A percentile compares a stretch with the other conserved stretches of the same genome.
These are phyloP conservation scores for Chlorophyllum brunneum DNA, from an alignment of 768 basidiomycete genomes.

Conservation along the genomic window DNA sequence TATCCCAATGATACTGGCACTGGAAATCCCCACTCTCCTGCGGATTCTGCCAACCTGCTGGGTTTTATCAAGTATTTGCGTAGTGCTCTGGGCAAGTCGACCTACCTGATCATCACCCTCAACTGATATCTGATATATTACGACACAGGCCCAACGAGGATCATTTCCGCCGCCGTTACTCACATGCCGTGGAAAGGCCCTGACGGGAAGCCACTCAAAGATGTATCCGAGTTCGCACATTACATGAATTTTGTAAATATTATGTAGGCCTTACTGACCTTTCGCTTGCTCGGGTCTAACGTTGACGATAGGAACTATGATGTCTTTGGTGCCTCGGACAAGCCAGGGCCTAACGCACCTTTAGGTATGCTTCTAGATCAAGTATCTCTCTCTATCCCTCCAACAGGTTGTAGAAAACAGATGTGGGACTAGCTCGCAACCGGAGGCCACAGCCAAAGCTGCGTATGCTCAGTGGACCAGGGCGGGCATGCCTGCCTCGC, in stretches of 20 bases:
- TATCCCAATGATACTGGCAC: conserved; percentile 61
- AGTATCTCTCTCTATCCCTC: background rate
- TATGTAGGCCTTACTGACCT: conserved; percentile 35
- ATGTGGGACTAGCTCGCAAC: conserved; percentile 59
- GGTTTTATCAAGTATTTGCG: conserved; percentile 55
- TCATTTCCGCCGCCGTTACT: conserved; percentile 68
- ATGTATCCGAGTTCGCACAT: conserved; percentile 62
- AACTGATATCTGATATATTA: background rate
- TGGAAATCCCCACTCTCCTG: conserved; percentile 52
- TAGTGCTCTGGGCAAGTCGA: conserved; percentile 38
- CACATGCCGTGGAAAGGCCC: conserved; percentile 61
- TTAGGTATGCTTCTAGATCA: conserved; percentile 31
- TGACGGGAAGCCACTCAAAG: conserved; percentile 52
- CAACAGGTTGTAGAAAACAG: conserved; percentile 33
- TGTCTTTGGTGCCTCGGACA: conserved; percentile 54
- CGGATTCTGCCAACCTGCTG: conserved; percentile 61
- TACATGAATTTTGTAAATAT: conserved; percentile 64
- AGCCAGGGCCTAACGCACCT: conserved; percentile 76
- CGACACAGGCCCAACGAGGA: conserved; percentile 40
- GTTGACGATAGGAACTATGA: conserved; percentile 67
- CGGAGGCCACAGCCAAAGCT: conserved; percentile 59
- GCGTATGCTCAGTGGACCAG: conserved; percentile 61
- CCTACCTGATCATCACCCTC: background rate
- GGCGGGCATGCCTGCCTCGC: conserved; percentile 62
- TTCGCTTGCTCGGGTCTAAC: conserved; percentile 19